Evolutionary conservation across 345 rosid genomes (phyloP), one percentile per base, ranked within the genome.

Genomic region (Dimocarpus longan): DNA sequence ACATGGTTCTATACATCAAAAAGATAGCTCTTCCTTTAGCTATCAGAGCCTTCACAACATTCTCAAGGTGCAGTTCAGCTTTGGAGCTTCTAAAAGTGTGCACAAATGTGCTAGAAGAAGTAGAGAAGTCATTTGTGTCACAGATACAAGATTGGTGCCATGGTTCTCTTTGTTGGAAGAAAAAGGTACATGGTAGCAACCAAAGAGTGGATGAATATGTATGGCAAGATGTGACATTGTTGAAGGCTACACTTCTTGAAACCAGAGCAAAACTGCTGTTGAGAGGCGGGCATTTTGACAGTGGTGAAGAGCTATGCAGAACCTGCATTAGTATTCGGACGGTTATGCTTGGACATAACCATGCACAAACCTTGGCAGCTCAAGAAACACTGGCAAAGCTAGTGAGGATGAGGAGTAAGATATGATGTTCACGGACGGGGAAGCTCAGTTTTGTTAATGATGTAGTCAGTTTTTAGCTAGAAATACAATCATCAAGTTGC

Each of bases 401-500:
- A 50, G 99, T 93, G 76, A 90, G 96, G 85, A 91, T 92, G 98
- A 89, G 97, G 81, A 92, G 95, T 88, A 93, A 95, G 86, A 88
- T 92, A 76, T 93, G 84, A 90, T 44, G 32, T 24, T 68, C 16
- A 54, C 9, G 32, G 5, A 28, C 6, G 16, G 46, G 50, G 69
- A 74, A 82, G 78, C 79, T 77, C 77, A 82, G 82, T 82, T 85
- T 82, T 84, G 84, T 75, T 84, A 32, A 75, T 75, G 37, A 37
- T 76, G 86, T 79, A 68, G 60, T 57, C 59, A 81, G 24, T 39
- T 62, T 66, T 13, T 43, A 67, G 66, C 66, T 40, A 76, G 73
- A 24, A 42, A 54, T 76, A 76, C 62, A 76, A 56, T 15, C 28
- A 39, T 57, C 65, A 64, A n/a, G 32, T 75, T 75, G 37, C 66